phyloP scores from a whole-genome alignment of 176 grass and related monocot species.

The Juncus effusus region DNA sequence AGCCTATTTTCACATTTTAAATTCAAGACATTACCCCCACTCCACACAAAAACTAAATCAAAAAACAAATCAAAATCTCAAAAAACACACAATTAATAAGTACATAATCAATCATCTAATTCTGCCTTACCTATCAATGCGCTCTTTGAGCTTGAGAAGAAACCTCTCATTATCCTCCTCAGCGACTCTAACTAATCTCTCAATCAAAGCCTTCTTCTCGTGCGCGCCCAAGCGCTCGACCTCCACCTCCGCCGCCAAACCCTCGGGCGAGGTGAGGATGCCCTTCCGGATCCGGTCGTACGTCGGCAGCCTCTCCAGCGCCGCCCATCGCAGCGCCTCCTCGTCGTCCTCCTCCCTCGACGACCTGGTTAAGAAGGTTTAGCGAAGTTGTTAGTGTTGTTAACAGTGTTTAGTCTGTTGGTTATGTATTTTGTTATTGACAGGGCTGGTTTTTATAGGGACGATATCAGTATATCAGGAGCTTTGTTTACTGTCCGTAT shows the following conservation, averaged over 20 bases:
- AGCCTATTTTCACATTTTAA: too few relatives aligned
- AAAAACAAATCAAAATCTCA: too few relatives aligned
- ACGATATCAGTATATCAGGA: too few relatives aligned
- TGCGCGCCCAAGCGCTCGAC: slow-evolving; percentile 39
- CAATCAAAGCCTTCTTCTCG: slow-evolving; percentile 52
- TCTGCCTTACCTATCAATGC: slow-evolving; percentile 52
- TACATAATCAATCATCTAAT: too few relatives aligned
- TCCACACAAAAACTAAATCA: too few relatives aligned
- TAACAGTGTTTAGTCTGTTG: too few relatives aligned
- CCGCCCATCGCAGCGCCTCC: slow-evolving; percentile 86
- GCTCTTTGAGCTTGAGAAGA: slow-evolving; percentile 69
- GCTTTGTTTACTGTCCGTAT: too few relatives aligned
- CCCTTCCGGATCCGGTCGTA: slow-evolving; percentile 51
- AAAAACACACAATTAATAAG: too few relatives aligned
- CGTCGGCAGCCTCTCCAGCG: slow-evolving; percentile 89
- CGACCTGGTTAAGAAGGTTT: neutral
- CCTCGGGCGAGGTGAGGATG: slow-evolving; percentile 38
- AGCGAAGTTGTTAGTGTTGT: too few relatives aligned
- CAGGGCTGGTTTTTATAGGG: too few relatives aligned
- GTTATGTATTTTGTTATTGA: too few relatives aligned
- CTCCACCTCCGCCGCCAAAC: slow-evolving; percentile 45
- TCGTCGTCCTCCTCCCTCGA: slow-evolving; percentile 83
- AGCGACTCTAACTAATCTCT: slow-evolving; percentile 56
- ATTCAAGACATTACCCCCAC: too few relatives aligned
- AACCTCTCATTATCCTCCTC: slow-evolving; percentile 78